Base-by-base conservation (phyloP, 2,329 filamentous ascomycete species). In the Ophiostoma quercus region DNA sequence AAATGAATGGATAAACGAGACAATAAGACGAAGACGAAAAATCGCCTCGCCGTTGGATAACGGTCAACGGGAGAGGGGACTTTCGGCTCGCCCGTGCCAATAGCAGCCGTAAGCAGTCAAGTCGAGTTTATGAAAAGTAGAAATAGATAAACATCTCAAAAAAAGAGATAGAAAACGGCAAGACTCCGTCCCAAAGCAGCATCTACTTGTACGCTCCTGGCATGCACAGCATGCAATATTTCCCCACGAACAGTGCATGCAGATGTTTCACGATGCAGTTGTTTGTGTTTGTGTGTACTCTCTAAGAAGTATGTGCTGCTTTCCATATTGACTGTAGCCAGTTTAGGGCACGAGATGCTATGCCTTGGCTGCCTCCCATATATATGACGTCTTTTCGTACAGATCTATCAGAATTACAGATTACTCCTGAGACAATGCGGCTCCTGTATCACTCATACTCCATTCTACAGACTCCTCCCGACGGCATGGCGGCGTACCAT, bases 341-440 rank as follows among this genome's bases (percentile, higher is more conserved):
- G 51, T 22, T 25, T 11, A 25, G 22, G 51, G 51, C 51, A 57
- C 51, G 51, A 29, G 51, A 57, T 57, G 9, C 51, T 54, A 25
- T 47, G 51, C 22, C 22, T 57, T 57, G 51, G 51, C 51, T 57
- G 51, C 51, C 51, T 57, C 51, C 51, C n/a, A 57, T 57, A 22
- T 8, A 29, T 12, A 57, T 29, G 51, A 25, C 51, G 51, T 29
- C 51, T 12, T 29, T 1, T 19, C 7, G 19, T 47, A 47, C 16
- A 47, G 43, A 47, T 5, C 12, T 11, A 43, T 43, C 41, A 43
- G 25, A 34, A 34, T 34, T 34, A 34, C 34, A 34, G 8, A 6
- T 34, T 57, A 29, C 51, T 57, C 16, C 43, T 8, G 43, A 47
- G 43, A 47, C 43, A 7, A 47, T 47, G 43, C 43, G 43, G 19